Percentiles rank a stretch among this genome's conserved stretches.
These are phyloP conservation scores for Fusarium palustre DNA, from an alignment of 2,329 filamentous ascomycete genomes.

Conservation along the genomic window DNA sequence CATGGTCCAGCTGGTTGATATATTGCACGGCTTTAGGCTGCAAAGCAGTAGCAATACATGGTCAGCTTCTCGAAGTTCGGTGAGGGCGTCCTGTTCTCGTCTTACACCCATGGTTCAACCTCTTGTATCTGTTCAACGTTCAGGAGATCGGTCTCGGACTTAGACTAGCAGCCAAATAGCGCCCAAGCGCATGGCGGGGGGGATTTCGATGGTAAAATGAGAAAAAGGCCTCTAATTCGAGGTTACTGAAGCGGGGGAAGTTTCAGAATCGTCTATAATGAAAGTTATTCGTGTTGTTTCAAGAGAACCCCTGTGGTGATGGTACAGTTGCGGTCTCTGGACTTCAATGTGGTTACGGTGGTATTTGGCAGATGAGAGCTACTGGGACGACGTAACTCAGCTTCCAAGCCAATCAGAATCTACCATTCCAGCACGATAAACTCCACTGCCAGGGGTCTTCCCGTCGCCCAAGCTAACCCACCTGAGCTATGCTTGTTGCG, in stretches of 20 bases:
- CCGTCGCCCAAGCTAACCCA: slow-evolving; percentile 37
- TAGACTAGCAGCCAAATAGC: slow-evolving; percentile 41
- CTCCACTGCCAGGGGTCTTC: slow-evolving; percentile 44
- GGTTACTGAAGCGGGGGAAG: background rate
- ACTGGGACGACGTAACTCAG: slow-evolving; percentile 40
- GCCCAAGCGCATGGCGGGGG: slow-evolving; percentile 44
- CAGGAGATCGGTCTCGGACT: slow-evolving; percentile 45
- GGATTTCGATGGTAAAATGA: slow-evolving; percentile 1
- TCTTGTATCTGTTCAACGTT: slow-evolving; percentile 49
- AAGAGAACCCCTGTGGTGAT: slow-evolving; percentile 15
- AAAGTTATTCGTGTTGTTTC: slow-evolving; percentile 10
- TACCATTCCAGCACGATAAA: slow-evolving; percentile 39
- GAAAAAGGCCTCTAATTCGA: slow-evolving; percentile 8
- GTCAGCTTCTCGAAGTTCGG: slow-evolving; percentile 35
- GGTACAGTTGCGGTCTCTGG: slow-evolving; percentile 33
- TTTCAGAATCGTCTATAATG: background rate
- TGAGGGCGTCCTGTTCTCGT: slow-evolving; percentile 22
- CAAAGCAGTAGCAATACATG: slow-evolving; percentile 31
- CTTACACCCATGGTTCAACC: slow-evolving; percentile 55
- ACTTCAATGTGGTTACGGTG: slow-evolving; percentile 28
- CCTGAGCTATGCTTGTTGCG: slow-evolving; percentile 23
- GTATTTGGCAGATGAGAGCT: slow-evolving; percentile 38
- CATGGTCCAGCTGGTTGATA: slow-evolving; percentile 83
- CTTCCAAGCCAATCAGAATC: slow-evolving; percentile 45
- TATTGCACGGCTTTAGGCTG: slow-evolving; percentile 84